phyloP scores from a whole-genome alignment of 768 basidiomycete species.

The Solioccasus polychromus region DNA sequence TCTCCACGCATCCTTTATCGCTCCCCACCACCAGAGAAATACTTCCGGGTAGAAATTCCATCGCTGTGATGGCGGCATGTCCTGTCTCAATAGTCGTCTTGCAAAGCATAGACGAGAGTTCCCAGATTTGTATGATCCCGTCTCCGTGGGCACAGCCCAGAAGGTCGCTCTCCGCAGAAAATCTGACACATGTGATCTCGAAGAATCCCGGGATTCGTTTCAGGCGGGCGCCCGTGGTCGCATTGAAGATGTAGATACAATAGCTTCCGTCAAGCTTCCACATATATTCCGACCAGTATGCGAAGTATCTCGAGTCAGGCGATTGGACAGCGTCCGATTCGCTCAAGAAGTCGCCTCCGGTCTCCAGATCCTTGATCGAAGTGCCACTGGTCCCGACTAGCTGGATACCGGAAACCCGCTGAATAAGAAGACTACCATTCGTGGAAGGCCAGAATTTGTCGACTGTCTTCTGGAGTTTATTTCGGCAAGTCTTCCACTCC shows the following conservation, averaged over 20 bases:
- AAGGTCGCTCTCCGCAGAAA: conserved; percentile 14
- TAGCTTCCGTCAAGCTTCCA: conserved; percentile 16
- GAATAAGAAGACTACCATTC: conserved; percentile 12
- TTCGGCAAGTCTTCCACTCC: conserved; percentile 5
- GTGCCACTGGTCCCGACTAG: background rate
- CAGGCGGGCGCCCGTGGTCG: conserved; percentile 13
- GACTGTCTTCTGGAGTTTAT: background rate
- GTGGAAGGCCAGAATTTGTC: conserved; percentile 8
- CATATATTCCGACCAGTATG: conserved; percentile 16
- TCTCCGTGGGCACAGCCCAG: conserved; percentile 16
- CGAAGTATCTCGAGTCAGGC: conserved; percentile 17
- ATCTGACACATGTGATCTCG: conserved; percentile 9
- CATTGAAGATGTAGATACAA: conserved; percentile 17
- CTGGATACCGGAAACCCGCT: conserved; percentile 7
- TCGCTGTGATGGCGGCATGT: conserved; percentile 8
- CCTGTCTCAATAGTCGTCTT: conserved; percentile 10
- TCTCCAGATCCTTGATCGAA: conserved; percentile 10
- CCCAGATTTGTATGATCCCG: conserved; percentile 19
- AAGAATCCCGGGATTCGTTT: conserved; percentile 14
- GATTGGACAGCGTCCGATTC: conserved; percentile 6
- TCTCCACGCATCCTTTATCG: conserved; percentile 9
- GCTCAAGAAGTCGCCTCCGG: conserved; percentile 7
- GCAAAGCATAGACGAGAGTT: conserved; percentile 8
- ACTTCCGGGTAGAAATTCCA: conserved; percentile 14
- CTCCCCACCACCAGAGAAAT: conserved; percentile 10